Evolutionary conservation across 371 early-diverging fungal species (phyloP).

Genomic region (Syncephalis plumigaleata): DNA sequence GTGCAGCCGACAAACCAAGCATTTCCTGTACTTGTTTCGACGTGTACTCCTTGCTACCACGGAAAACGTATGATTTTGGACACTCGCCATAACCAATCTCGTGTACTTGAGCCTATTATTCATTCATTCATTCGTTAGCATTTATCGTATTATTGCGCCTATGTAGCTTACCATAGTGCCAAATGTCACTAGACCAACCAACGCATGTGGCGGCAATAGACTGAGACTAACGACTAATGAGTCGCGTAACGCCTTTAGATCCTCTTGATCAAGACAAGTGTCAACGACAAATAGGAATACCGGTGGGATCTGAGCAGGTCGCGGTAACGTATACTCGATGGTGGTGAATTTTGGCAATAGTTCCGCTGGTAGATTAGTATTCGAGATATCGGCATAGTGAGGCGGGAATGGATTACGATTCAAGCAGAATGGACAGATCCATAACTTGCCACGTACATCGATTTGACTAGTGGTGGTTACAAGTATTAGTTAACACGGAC

Average conservation of each 20-base stretch:
- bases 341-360: constrained; percentile 88
- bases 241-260: constrained; percentile 92
- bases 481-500: neutral
- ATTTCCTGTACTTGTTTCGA: constrained; percentile 91
- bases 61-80: constrained; percentile 95
- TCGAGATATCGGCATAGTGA: constrained; percentile 95
- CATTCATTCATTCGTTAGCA: neutral
- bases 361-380: constrained; percentile 93
- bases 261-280: constrained; percentile 89
- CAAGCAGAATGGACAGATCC: constrained; percentile 99
- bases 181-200: constrained; percentile 94
- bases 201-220: constrained; percentile 81
- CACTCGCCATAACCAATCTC: constrained; percentile 88
- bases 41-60: constrained; percentile 93
- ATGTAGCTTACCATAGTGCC: constrained; percentile 86
- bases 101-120: constrained; percentile 72
- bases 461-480: constrained; percentile 44
- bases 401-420: constrained; percentile 96
- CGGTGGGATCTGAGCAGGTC: constrained; percentile 72
- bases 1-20: constrained; percentile 47
- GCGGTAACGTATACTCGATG: constrained; percentile 87
- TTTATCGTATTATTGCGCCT: neutral
- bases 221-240: constrained; percentile 79
- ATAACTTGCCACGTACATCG: constrained; percentile 86
- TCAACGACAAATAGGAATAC: constrained; percentile 98